Percentiles rank a stretch among this genome's conserved stretches.
Conservation (phyloP, 371 early-diverging fungal species). For the Gilbertella persicaria region DNA sequence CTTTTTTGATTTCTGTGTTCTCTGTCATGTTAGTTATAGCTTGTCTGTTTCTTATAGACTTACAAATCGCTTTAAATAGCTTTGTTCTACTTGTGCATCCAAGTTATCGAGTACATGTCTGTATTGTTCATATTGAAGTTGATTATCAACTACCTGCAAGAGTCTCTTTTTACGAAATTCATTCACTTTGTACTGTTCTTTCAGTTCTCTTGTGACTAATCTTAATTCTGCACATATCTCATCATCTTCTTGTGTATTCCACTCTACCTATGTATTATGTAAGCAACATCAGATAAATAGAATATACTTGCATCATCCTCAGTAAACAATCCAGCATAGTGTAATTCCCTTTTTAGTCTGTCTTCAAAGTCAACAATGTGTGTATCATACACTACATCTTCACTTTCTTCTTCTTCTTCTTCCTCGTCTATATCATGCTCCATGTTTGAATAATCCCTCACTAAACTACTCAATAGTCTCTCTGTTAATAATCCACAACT, state of each 20-base stretch:
- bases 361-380: conserved; percentile 70
- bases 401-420: conserved; percentile 31
- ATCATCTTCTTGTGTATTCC: conserved; percentile 79
- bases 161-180: conserved; percentile 66
- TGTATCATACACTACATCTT: conserved; percentile 9
- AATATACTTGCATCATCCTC: conserved; percentile 68
- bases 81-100: conserved; percentile 85
- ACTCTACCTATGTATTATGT: conserved; percentile 52
- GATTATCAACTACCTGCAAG: conserved; percentile 68
- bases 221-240: conserved; percentile 82
- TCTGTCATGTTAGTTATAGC: conserved; percentile 37
- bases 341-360: conserved; percentile 78
- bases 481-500: conserved; percentile 77
- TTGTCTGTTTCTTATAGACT: conserved; percentile 25
- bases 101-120: conserved; percentile 82
- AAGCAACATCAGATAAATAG: neutral
- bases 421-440: conserved; percentile 53
- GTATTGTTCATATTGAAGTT: conserved; percentile 89
- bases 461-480: conserved; percentile 71
- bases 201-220: conserved; percentile 66
- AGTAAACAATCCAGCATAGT: conserved; percentile 78
- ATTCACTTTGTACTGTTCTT: conserved; percentile 72
- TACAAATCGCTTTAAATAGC: conserved; percentile 83
- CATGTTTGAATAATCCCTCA: conserved; percentile 18
- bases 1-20: conserved; percentile 76